A percentile compares a stretch with the other conserved stretches of the same genome.
These are phyloP conservation scores for Fusarium algeriense DNA, from an alignment of 2,329 filamentous ascomycete species.

Conservation along the genomic window DNA sequence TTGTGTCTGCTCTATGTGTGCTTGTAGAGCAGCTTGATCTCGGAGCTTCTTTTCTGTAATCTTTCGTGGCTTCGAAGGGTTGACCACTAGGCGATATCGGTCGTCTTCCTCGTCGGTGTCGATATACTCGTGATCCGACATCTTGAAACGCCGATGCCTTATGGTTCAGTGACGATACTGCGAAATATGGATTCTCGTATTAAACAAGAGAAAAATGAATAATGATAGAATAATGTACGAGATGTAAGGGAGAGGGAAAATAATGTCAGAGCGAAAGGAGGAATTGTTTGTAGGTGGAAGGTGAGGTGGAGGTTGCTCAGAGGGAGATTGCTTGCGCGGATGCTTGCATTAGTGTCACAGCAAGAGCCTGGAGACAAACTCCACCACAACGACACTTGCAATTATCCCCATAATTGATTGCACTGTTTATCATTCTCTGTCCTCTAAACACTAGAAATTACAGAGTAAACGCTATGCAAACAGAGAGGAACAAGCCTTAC, in stretches of 20 bases:
- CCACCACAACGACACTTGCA: too few species aligned
- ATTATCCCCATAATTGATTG: too few species aligned
- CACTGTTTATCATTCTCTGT: too few species aligned
- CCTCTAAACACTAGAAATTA: too few species aligned
- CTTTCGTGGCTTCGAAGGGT: constrained; percentile 51
- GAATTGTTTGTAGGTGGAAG: neutral
- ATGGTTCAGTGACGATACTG: neutral
- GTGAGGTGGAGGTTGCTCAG: neutral
- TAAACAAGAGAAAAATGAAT: neutral
- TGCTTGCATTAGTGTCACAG: neutral
- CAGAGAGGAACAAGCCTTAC: neutral
- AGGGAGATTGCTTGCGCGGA: neutral
- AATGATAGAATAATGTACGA: neutral
- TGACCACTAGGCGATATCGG: constrained; percentile 47
- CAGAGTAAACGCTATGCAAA: neutral
- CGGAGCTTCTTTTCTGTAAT: constrained; percentile 62
- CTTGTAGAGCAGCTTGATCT: constrained; percentile 64
- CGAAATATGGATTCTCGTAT: neutral
- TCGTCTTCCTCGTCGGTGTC: constrained; percentile 45
- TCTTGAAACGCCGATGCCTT: neutral
- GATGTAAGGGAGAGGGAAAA: neutral
- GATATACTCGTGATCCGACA: constrained; percentile 22
- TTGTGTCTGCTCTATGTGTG: constrained; percentile 55
- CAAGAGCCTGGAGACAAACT: neutral
- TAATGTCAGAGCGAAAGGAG: neutral